Conservation (phyloP, 208 protist species). For the Wallacemonas collosoma region DNA sequence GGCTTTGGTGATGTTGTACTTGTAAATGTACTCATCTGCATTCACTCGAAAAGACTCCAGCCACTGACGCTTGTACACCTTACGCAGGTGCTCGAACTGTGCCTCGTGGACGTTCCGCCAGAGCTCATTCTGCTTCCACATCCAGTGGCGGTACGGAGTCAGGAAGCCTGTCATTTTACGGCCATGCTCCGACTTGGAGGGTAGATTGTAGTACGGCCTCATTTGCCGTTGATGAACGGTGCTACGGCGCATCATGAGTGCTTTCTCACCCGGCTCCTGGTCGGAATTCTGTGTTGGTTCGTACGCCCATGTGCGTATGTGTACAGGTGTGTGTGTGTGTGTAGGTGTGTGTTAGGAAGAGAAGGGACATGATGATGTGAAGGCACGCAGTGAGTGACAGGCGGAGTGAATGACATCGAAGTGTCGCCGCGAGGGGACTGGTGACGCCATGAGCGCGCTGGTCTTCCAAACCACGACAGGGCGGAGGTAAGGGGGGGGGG, state of each 20-base stretch:
- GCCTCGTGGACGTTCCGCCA: slow-evolving; percentile 92
- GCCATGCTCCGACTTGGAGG: slow-evolving; percentile 84
- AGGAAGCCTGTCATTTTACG: slow-evolving; percentile 89
- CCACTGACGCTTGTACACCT: slow-evolving; percentile 92
- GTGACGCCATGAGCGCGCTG: too few species aligned
- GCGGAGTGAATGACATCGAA: too few species aligned
- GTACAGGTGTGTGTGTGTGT: too few species aligned
- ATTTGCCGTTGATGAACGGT: slow-evolving; percentile 43
- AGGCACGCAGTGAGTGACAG: too few species aligned
- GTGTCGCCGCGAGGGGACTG: too few species aligned
- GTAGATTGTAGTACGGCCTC: slow-evolving; percentile 89
- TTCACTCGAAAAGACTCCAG: slow-evolving; percentile 92
- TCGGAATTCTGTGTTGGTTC: too few species aligned
- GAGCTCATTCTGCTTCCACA: slow-evolving; percentile 94
- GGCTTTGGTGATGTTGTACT: slow-evolving; percentile 93
- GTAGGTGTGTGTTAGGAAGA: too few species aligned
- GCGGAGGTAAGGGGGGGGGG: too few species aligned
- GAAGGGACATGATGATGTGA: too few species aligned
- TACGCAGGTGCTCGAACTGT: slow-evolving; percentile 92
- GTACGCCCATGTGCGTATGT: too few species aligned
- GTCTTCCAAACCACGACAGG: too few species aligned
- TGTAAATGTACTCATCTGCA: slow-evolving; percentile 93
- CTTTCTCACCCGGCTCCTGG: not conserved
- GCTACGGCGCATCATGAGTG: slow-evolving; percentile 49
- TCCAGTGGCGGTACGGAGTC: slow-evolving; percentile 91